Percentiles rank a stretch among this genome's conserved stretches.
These are phyloP conservation scores for Citrus mangshanensis DNA, from an alignment of 345 rosid species.

Conservation along the genomic window DNA sequence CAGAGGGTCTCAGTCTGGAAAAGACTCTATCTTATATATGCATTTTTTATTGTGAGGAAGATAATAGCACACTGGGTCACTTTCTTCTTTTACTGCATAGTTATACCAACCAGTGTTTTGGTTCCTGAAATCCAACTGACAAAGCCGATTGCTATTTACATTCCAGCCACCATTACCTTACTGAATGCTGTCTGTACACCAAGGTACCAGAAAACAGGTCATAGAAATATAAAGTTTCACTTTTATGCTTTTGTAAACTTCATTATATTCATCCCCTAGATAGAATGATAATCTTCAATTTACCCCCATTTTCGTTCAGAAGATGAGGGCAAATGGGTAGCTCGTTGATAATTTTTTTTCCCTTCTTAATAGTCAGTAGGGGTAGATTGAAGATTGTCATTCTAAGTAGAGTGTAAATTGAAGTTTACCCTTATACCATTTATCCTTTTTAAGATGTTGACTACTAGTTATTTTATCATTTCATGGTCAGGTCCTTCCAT, in stretches of 20 bases:
- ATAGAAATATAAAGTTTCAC: neutral
- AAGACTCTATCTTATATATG: slow-evolving; percentile 46
- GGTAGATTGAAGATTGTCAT: too few relatives aligned
- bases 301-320: too few relatives aligned
- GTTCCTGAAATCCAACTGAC: slow-evolving; percentile 46
- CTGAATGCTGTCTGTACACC: slow-evolving; percentile 45
- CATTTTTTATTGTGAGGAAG: slow-evolving; percentile 52
- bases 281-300: too few relatives aligned
- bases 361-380: too few relatives aligned
- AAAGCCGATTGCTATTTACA: slow-evolving; percentile 44
- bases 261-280: too few relatives aligned
- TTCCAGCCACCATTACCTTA: slow-evolving; percentile 49
- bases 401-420: too few relatives aligned
- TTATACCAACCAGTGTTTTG: slow-evolving; percentile 45
- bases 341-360: too few relatives aligned
- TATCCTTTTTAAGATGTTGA: neutral
- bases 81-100: slow-evolving; percentile 52
- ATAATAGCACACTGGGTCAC: slow-evolving; percentile 43
- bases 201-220: slow-evolving; percentile 21
- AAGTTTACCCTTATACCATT: neutral
- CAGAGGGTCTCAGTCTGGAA: slow-evolving; percentile 49
- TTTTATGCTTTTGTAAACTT: too few relatives aligned
- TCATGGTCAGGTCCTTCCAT: slow-evolving; percentile 41
- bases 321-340: too few relatives aligned
- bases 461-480: neutral